Evolutionary conservation across 495 filamentous ascomycete species (phyloP).

Genomic region (Penicillium pancosmium): DNA sequence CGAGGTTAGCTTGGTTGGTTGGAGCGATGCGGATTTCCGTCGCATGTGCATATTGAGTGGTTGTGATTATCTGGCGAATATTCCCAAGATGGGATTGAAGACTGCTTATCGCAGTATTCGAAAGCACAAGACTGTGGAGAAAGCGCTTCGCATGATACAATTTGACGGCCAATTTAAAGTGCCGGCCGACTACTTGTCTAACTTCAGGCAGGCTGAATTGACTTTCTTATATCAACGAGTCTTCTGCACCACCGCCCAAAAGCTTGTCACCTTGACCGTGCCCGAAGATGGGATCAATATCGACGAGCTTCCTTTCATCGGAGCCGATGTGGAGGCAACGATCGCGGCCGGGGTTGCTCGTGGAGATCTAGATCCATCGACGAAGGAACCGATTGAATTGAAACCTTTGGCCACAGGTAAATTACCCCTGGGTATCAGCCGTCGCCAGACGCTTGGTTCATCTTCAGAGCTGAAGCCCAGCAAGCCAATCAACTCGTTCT

Average conservation of each 20-base stretch:
- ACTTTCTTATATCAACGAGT: slow-evolving; percentile 96
- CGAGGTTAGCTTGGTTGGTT: slow-evolving; percentile 86
- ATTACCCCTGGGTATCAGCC: slow-evolving; percentile 32
- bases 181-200: slow-evolving; percentile 73
- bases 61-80: slow-evolving; percentile 91
- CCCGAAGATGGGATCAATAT: slow-evolving; percentile 61
- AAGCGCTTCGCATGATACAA: slow-evolving; percentile 75
- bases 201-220: slow-evolving; percentile 81
- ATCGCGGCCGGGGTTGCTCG: slow-evolving; percentile 75
- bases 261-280: slow-evolving; percentile 72
- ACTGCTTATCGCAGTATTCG: slow-evolving; percentile 89
- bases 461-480: slow-evolving; percentile 61
- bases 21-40: slow-evolving; percentile 89
- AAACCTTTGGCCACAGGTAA: slow-evolving; percentile 33
- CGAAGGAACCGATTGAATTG: slow-evolving; percentile 68
- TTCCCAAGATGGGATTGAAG: slow-evolving; percentile 86
- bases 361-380: slow-evolving; percentile 88
- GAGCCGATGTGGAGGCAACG: slow-evolving; percentile 65
- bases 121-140: slow-evolving; percentile 85
- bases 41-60: slow-evolving; percentile 96
- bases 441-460: slow-evolving; percentile 47
- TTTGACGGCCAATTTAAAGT: slow-evolving; percentile 85
- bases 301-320: slow-evolving; percentile 77
- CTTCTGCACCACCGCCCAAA: slow-evolving; percentile 73
- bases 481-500: slow-evolving; percentile 75